These are phyloP conservation scores for Lipomyces mesembrius DNA, from an alignment of 805 yeast species.

Conservation along the genomic window DNA sequence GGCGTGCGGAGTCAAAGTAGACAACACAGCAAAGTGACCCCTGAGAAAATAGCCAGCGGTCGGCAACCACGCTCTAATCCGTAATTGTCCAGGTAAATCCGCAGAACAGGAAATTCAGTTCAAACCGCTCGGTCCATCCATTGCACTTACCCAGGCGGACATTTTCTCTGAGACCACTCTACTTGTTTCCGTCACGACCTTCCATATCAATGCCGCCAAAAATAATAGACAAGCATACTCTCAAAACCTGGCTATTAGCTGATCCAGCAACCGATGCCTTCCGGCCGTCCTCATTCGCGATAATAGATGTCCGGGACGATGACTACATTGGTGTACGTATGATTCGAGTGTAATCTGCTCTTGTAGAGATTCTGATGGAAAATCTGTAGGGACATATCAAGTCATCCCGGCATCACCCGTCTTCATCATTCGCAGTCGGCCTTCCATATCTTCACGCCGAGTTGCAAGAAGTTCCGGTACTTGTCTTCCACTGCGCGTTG, in stretches of 20 bases:
- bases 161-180: background rate
- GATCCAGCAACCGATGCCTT: conserved; percentile 9
- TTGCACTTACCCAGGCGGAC: background rate
- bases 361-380: background rate
- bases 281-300: conserved; percentile 37
- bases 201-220: conserved; percentile 7
- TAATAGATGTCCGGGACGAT: conserved; percentile 84
- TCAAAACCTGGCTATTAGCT: conserved; percentile 25
- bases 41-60: too few relatives aligned
- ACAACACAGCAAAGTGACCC: too few relatives aligned
- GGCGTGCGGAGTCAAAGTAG: too few relatives aligned
- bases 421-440: conserved; percentile 51
- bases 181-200: background rate
- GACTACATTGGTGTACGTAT: conserved; percentile 71
- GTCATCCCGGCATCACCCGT: conserved; percentile 61
- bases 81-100: too few relatives aligned
- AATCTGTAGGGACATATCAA: conserved; percentile 60
- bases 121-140: background rate
- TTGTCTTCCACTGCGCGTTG: conserved; percentile 88
- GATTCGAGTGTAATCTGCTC: conserved; percentile 4
- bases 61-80: too few relatives aligned
- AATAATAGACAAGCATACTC: conserved; percentile 20
- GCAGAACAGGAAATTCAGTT: background rate
- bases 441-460: conserved; percentile 48
- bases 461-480: conserved; percentile 51